Evolutionary conservation across 2,329 filamentous ascomycete species (phyloP).

Genomic region (Fusarium brevicatenulatum): DNA sequence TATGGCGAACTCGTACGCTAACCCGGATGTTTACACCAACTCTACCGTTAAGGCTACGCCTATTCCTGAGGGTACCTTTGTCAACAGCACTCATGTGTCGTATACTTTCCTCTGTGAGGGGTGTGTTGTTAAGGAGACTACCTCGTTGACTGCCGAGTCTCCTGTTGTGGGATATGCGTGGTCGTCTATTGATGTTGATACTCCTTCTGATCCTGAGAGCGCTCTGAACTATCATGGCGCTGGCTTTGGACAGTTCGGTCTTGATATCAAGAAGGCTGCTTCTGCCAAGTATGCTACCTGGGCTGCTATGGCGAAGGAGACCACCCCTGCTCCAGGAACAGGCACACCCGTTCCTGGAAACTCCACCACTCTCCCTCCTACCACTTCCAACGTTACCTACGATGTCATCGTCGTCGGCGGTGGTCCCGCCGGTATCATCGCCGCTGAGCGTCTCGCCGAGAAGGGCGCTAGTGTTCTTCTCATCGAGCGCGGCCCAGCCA

Average conservation of each 20-base stretch:
- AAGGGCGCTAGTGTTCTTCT: conserved; percentile 39
- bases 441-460: conserved; percentile 42
- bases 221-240: conserved; percentile 53
- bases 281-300: conserved; percentile 46
- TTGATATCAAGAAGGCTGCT: conserved; percentile 47
- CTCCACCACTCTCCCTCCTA: conserved; percentile 20
- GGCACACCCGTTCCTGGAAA: conserved; percentile 22
- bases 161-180: conserved; percentile 54
- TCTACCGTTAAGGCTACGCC: conserved; percentile 52
- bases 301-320: conserved; percentile 42
- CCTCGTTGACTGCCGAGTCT: conserved; percentile 43
- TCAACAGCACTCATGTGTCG: conserved; percentile 63
- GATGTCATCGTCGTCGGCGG: conserved; percentile 44
- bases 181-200: conserved; percentile 48
- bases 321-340: conserved; percentile 10
- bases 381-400: conserved; percentile 38
- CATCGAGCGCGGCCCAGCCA: conserved; percentile 43
- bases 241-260: conserved; percentile 52
- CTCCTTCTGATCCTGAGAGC: conserved; percentile 46
- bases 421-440: conserved; percentile 42
- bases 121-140: conserved; percentile 52
- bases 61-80: conserved; percentile 62
- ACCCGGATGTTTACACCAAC: conserved; percentile 57
- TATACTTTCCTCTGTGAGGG: conserved; percentile 64
- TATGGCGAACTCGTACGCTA: conserved; percentile 54